Evolutionary conservation across 2,329 filamentous ascomycete genomes (phyloP).

Genomic region (Penicillium verrucosum): DNA sequence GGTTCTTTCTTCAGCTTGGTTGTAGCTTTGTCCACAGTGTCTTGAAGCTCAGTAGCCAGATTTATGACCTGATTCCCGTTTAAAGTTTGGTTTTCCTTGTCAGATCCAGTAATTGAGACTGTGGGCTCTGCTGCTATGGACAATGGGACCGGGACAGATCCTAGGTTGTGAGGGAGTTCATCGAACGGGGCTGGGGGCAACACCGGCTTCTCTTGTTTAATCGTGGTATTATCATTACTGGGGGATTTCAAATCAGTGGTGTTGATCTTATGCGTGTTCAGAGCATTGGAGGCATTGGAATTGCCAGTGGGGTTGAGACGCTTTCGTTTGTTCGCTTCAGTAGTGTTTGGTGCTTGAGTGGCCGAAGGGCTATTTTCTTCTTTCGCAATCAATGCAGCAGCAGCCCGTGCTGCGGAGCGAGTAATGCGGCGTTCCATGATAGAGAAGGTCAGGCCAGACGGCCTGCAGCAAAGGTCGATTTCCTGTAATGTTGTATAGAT

Average conservation of each 20-base stretch:
- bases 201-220: conserved; percentile 10
- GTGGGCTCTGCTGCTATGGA: background rate
- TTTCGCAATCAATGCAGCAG: conserved; percentile 17
- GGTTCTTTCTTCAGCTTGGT: conserved; percentile 7
- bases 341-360: background rate
- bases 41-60: conserved; percentile 13
- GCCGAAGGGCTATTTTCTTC: conserved; percentile 4
- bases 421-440: conserved; percentile 27
- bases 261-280: background rate
- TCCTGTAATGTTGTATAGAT: background rate
- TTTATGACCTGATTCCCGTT: conserved; percentile 7
- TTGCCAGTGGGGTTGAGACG: background rate
- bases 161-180: conserved; percentile 58
- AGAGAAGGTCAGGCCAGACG: background rate
- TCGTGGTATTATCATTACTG: background rate
- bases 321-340: background rate
- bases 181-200: conserved; percentile 23
- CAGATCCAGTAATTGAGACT: background rate
- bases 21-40: conserved; percentile 20
- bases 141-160: conserved; percentile 25
- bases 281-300: background rate
- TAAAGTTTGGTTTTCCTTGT: conserved; percentile 10
- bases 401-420: conserved; percentile 26
- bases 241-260: background rate
- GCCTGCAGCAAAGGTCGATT: background rate